phyloP scores from a whole-genome alignment of 75 land plant species.

The Cupressus sempervirens region DNA sequence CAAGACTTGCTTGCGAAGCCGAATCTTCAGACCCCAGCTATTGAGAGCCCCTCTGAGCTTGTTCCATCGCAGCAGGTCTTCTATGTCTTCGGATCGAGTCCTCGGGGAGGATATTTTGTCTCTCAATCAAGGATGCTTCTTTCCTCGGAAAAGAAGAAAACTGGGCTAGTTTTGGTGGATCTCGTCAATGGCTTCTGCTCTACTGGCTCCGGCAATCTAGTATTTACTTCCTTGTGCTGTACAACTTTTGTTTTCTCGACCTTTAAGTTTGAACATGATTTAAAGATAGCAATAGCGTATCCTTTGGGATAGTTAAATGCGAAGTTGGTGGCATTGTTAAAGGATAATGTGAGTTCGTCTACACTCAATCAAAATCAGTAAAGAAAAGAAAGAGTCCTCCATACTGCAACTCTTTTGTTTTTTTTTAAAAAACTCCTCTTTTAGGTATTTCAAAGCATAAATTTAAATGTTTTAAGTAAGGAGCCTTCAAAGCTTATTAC shows the following conservation, averaged over 20 bases:
- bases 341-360: no score
- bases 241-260: background rate
- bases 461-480: background rate
- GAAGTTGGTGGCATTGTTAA: background rate
- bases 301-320: background rate
- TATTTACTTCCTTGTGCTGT: slow-evolving; percentile 5
- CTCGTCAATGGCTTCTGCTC: slow-evolving; percentile 91
- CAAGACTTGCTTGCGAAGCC: no score
- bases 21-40: no score
- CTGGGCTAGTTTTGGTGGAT: slow-evolving; percentile 85
- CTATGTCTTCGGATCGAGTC: no score
- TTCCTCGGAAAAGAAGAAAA: slow-evolving; percentile 13
- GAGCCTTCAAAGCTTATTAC: background rate
- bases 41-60: no score
- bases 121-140: slow-evolving; percentile 22
- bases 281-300: background rate
- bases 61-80: no score
- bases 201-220: slow-evolving; percentile 78
- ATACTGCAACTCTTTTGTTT: background rate
- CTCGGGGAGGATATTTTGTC: slow-evolving; percentile 27
- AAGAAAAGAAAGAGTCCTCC: background rate
- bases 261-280: background rate
- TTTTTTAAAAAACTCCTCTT: background rate
- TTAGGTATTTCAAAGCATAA: background rate
- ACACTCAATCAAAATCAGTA: background rate